Evolutionary conservation across 108 stramenopile genomes (phyloP).

Genomic region (Pseudonitzschia delicatissima): DNA sequence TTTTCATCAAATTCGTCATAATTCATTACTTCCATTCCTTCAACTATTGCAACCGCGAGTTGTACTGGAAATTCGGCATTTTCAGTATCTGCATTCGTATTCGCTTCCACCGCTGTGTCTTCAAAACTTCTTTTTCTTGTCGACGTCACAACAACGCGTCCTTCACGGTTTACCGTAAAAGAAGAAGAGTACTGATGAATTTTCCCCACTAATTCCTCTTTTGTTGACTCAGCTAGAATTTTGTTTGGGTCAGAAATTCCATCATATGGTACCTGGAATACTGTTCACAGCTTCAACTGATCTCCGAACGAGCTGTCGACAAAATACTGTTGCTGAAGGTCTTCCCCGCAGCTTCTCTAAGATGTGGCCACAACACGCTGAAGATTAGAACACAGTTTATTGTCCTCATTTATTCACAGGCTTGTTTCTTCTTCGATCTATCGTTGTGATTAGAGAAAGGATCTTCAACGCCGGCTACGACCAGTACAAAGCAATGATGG

Average conservation of each 20-base stretch:
- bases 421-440: no score
- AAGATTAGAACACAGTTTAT: no score
- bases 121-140: neutral
- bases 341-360: no score
- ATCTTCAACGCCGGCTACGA: no score
- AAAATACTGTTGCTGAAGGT: no score
- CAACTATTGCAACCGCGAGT: conserved; percentile 33
- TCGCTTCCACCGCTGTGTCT: neutral
- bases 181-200: neutral
- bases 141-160: neutral
- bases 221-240: conserved; percentile 2
- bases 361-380: no score
- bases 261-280: neutral
- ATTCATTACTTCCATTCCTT: conserved; percentile 13
- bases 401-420: no score
- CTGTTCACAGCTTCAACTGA: neutral
- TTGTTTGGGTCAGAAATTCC: conserved; percentile 20
- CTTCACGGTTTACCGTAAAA: neutral
- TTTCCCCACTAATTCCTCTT: conserved; percentile 7
- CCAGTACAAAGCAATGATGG: no score
- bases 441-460: no score
- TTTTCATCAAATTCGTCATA: neutral
- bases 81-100: neutral
- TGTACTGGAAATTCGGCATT: conserved; percentile 11
- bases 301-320: no score